Conservation (phyloP, 176 grass and related monocot species). For the Melocanna baccifera region DNA sequence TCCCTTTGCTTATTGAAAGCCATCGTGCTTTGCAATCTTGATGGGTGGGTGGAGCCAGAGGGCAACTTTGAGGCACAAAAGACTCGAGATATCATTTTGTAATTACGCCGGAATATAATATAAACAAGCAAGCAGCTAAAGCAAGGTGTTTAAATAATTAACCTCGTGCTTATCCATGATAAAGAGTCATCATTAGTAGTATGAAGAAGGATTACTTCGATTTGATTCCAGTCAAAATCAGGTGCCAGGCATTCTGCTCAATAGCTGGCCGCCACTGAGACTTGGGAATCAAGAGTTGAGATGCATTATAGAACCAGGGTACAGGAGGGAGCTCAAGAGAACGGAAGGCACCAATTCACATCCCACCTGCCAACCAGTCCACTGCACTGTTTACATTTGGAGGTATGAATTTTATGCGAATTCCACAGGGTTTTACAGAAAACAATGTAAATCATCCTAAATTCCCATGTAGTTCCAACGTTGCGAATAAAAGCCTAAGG, state of each 20-base stretch:
- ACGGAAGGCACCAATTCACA: neutral
- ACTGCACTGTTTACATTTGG: no score
- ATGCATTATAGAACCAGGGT: neutral
- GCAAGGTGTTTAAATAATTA: neutral
- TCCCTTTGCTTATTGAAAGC: neutral
- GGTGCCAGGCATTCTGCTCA: neutral
- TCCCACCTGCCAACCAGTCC: neutral
- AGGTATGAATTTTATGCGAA: no score
- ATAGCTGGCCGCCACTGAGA: neutral
- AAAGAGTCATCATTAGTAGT: neutral
- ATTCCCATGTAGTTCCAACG: no score
- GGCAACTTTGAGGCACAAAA: neutral
- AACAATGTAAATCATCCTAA: no score
- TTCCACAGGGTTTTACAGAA: no score
- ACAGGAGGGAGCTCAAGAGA: neutral
- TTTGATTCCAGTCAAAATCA: neutral
- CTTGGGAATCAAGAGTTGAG: neutral
- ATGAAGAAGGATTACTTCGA: neutral
- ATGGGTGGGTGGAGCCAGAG: constrained; percentile 19
- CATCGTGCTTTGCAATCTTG: neutral
- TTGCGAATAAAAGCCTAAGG: no score
- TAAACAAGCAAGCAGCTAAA: neutral
- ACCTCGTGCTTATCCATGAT: constrained; percentile 35
- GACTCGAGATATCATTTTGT: neutral
- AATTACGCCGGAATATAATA: neutral